A percentile compares a stretch with the other conserved stretches of the same genome.
These are phyloP conservation scores for Symmetrospora coprosmae DNA, from an alignment of 768 basidiomycete genomes.

Conservation along the genomic window DNA sequence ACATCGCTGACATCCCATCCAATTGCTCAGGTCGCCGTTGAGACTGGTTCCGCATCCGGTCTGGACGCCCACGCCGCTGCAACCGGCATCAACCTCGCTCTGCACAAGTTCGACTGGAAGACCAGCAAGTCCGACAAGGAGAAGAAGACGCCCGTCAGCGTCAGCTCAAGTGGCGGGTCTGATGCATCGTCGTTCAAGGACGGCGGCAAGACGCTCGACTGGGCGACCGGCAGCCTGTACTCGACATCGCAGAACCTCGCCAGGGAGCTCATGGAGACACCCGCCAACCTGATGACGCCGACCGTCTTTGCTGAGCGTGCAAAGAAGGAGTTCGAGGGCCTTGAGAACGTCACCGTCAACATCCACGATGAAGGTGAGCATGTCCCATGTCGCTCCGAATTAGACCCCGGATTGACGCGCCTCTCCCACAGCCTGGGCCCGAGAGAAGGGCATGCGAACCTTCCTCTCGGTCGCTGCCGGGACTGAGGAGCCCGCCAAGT, in stretches of 20 bases:
- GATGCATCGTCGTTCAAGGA: constrained; percentile 27
- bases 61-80: constrained; percentile 7
- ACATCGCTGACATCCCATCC: not conserved
- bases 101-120: constrained; percentile 21
- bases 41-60: not conserved
- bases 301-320: constrained; percentile 63
- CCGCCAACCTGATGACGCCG: constrained; percentile 73
- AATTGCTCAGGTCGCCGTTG: constrained; percentile 3
- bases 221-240: constrained; percentile 60
- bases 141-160: constrained; percentile 14
- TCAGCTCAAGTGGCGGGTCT: not conserved
- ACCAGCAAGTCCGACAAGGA: constrained; percentile 13
- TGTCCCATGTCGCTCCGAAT: not conserved
- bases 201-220: constrained; percentile 39
- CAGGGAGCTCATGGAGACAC: constrained; percentile 61
- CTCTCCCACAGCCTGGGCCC: constrained; percentile 60
- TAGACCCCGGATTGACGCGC: not conserved
- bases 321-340: constrained; percentile 50
- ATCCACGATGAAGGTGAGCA: constrained; percentile 58
- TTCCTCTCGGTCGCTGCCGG: constrained; percentile 79
- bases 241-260: constrained; percentile 60
- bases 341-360: constrained; percentile 50
- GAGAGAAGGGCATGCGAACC: constrained; percentile 68
- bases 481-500: constrained; percentile 66
- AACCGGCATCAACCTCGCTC: constrained; percentile 2